Conservation (phyloP, 176 grass and related monocot genomes). For the Thalia dealbata region DNA sequence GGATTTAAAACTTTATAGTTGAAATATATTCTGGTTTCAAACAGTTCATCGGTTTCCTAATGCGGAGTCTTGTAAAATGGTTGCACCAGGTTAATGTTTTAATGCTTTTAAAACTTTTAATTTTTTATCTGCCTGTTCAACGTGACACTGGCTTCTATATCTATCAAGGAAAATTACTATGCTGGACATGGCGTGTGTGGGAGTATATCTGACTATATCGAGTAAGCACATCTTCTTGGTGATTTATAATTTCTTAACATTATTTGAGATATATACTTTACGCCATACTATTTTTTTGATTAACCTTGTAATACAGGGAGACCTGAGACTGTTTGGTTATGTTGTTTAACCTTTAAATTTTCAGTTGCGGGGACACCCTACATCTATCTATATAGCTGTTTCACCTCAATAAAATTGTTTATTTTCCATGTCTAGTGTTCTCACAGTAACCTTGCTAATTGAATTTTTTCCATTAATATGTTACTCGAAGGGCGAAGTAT, state of each 20-base stretch:
- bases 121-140: conserved; percentile 2
- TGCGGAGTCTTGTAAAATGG: conserved; percentile 52
- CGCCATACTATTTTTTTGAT: no score
- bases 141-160: conserved; percentile 16
- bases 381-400: no score
- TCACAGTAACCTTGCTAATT: no score
- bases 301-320: no score
- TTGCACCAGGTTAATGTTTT: conserved; percentile 66
- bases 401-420: no score
- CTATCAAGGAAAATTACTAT: conserved; percentile 70
- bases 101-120: conserved; percentile 5
- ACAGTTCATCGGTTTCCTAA: conserved; percentile 59
- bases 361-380: no score
- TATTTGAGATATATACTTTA: not conserved
- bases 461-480: no score
- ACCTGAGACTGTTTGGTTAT: no score
- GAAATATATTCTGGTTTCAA: conserved; percentile 49
- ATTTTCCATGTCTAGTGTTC: no score
- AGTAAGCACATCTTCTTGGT: conserved; percentile 36
- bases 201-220: conserved; percentile 53
- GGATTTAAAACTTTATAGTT: conserved; percentile 72
- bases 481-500: no score
- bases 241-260: not conserved
- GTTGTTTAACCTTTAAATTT: no score
- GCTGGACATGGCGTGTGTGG: conserved; percentile 78